Percentiles rank a stretch among this genome's conserved stretches.
These are phyloP conservation scores for Apium graveolens DNA, from an alignment of 129 eudicot species.

Conservation along the genomic window DNA sequence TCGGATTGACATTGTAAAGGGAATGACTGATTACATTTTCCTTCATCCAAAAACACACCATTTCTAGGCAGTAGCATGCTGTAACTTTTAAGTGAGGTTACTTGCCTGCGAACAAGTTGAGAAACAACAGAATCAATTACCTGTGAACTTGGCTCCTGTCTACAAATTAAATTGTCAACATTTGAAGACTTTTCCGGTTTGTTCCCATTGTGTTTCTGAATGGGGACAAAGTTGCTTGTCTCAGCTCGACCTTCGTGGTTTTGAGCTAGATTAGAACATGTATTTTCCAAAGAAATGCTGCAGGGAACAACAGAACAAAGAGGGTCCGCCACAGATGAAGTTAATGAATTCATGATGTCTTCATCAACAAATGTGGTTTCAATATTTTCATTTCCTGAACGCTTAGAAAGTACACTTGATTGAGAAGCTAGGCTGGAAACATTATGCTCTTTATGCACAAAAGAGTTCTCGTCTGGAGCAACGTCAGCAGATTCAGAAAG, in stretches of 20 bases:
- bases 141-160: constrained; percentile 12
- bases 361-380: constrained; percentile 22
- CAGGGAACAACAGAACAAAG: constrained; percentile 86
- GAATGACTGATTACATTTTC: constrained; percentile 15
- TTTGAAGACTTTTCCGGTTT: constrained; percentile 7
- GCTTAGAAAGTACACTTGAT: constrained; percentile 33
- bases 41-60: constrained; percentile 15
- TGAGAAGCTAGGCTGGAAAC: constrained; percentile 33
- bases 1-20: constrained; percentile 7
- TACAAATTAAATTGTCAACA: constrained; percentile 10
- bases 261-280: constrained; percentile 20
- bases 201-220: constrained; percentile 17
- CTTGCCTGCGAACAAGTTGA: constrained; percentile 26
- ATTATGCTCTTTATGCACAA: constrained; percentile 33
- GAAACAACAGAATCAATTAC: constrained; percentile 18
- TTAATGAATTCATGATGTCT: constrained; percentile 30
- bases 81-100: constrained; percentile 40
- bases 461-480: constrained; percentile 68
- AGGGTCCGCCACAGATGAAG: constrained; percentile 45
- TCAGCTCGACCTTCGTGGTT: constrained; percentile 13
- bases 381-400: constrained; percentile 14
- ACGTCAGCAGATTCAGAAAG: constrained; percentile 73
- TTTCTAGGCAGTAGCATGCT: constrained; percentile 32
- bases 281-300: constrained; percentile 44
- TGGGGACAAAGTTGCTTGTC: constrained; percentile 12